Evolutionary conservation across 441 rosid genomes (phyloP), one percentile per base, ranked within the genome.

Genomic region (Eruca vesicaria): DNA sequence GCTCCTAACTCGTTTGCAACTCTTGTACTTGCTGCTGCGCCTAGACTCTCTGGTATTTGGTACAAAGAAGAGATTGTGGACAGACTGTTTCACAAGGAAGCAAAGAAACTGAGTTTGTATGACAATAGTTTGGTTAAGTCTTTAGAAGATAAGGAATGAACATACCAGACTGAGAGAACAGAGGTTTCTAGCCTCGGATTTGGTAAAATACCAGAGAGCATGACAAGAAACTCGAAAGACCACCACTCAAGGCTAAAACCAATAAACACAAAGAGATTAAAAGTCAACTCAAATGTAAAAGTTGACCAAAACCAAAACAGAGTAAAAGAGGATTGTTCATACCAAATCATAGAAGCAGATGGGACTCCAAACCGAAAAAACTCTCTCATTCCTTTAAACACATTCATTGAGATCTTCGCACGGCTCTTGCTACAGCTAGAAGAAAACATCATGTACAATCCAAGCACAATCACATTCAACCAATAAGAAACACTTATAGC

Each of bases 261-360:
- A 0, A 66, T 72, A 62, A 41, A 74, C 33, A 57, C 3, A 58
- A 60, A 11, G 11, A 28, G 32, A 55, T 57, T 38, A n/a, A 67
- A 68, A 41, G 35, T 64, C 16, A 55, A 20, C 1, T 18, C 57
- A 50, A 7, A 50, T 50, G 23, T 1, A 52, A 52, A 52, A 52
- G 58, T 50, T 52, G 14, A 29, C 63, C n/a, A 57, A 48, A 19
- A 26, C 41, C 3, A 9, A 35, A 57, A 35, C 53, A 8, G 31
- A 48, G 16, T 3, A 10, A 15, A 35, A 41, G 36, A 45, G 56
- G 52, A 1, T 35, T 19, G 62, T 11, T 57, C 11, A 38, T 88
- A 93, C 99, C 99, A 95, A 63, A 86, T 52, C 99, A 95, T 92
- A n/a, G 82, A 73, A 11, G 93, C 87, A 62, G 99, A 94, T 33